Evolutionary conservation across 768 basidiomycete species (phyloP).

Genomic region (Tulasnella sp.): DNA sequence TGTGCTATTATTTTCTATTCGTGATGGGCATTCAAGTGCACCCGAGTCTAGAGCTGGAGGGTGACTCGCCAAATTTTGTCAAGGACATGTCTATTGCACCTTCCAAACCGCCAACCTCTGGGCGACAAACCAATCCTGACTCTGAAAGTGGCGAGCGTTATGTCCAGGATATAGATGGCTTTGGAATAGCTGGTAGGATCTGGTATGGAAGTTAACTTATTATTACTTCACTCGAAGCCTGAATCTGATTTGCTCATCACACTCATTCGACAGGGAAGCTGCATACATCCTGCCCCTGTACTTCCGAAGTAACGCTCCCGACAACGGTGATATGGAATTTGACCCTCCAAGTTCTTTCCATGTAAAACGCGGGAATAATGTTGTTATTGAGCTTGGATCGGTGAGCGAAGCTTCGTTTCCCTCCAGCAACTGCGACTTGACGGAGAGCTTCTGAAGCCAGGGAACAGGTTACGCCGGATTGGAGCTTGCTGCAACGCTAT

Average conservation of each 20-base stretch:
- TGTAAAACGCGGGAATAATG: background rate
- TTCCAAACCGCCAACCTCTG: conserved; percentile 5
- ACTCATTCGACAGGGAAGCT: background rate
- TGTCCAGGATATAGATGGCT: conserved; percentile 24
- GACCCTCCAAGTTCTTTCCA: conserved; percentile 21
- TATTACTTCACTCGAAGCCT: no score
- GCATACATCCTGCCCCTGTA: conserved; percentile 15
- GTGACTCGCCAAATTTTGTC: conserved; percentile 21
- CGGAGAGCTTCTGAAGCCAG: background rate
- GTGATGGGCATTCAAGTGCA: no score
- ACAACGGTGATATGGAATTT: background rate
- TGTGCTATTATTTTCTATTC: no score
- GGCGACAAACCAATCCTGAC: no score
- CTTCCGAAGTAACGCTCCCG: background rate
- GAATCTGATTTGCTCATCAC: no score
- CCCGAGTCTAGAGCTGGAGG: no score
- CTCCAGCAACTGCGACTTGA: background rate
- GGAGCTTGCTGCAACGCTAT: conserved; percentile 53
- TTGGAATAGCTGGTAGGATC: conserved; percentile 27
- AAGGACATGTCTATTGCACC: conserved; percentile 6
- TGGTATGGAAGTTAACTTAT: background rate
- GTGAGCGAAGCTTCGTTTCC: background rate
- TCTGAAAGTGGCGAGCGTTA: background rate
- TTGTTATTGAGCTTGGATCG: conserved; percentile 29
- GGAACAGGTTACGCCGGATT: conserved; percentile 69